Evolutionary conservation across 192 early-diverging fungal species (phyloP).

Genomic region (Anaeromyces robustus): DNA sequence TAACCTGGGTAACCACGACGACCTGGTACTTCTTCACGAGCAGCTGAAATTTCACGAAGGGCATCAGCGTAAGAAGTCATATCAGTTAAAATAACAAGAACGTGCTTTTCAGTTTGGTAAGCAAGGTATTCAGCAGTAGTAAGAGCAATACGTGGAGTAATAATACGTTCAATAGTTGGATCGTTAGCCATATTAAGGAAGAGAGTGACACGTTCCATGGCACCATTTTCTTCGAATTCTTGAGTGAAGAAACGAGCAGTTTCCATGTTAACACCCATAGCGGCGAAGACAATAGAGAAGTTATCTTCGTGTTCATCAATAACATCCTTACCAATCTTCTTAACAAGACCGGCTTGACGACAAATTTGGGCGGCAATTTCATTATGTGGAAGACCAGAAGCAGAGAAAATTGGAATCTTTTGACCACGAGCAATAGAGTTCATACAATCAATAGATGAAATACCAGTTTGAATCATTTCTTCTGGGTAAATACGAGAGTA

Average conservation of each 20-base stretch:
- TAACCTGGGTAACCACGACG: constrained; percentile 99
- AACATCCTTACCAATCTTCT: constrained; percentile 79
- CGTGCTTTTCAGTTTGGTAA: constrained; percentile 98
- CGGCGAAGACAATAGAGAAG: constrained; percentile 98
- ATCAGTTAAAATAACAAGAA: constrained; percentile 94
- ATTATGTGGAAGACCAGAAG: constrained; percentile 94
- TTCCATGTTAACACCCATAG: constrained; percentile 99
- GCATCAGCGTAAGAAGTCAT: constrained; percentile 99
- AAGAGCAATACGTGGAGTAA: constrained; percentile 93
- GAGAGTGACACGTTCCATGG: constrained; percentile 92
- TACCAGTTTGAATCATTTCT: constrained; percentile 99
- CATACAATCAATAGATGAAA: constrained; percentile 99
- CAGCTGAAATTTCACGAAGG: constrained; percentile 96
- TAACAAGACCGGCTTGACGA: constrained; percentile 93
- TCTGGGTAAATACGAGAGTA: constrained; percentile 97
- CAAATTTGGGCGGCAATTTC: constrained; percentile 99
- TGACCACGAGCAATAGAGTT: constrained; percentile 99
- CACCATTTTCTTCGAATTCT: constrained; percentile 99
- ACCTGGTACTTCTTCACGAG: constrained; percentile 98
- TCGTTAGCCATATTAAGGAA: constrained; percentile 99
- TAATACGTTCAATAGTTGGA: constrained; percentile 99
- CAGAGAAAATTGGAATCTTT: constrained; percentile 99
- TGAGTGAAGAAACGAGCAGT: constrained; percentile 99
- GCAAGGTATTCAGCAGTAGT: constrained; percentile 99
- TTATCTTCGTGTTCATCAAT: constrained; percentile 95